Base-by-base conservation (phyloP, 306 rosid genomes). In the Quillaja saponaria region DNA sequence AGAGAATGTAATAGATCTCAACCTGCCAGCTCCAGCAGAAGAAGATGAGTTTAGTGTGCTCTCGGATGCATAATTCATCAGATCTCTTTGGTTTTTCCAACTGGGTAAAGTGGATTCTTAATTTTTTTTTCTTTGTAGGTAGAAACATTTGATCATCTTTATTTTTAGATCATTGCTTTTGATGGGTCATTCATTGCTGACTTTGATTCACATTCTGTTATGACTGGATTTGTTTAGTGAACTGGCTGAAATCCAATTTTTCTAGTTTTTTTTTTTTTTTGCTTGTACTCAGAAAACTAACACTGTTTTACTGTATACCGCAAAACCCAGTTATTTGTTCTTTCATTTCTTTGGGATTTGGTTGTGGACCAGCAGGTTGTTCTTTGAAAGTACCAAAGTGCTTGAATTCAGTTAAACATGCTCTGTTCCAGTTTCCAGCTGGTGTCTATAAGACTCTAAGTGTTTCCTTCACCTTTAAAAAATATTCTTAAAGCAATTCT, bases 1-100 rank as follows among this genome's bases (percentile, higher is more conserved):
- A 54, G 67, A 66, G 12, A 61, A 61, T 60, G 79, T 80, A 46
- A 77, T 90, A 77, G 96, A 90, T 90, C 96, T 90, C 79, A 87
- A 90, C 82, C 44, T 87, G 75, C 95, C 90, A 1, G 85, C 94
- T 64, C 87, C 87, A 2, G 15, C 58, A 0, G 85, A 90, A 71
- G 94, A 90, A 52, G 85, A 84, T 4, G 84, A 77, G 34, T 75
- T 74, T 8, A 83, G 87, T 19, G 89, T 84, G 10, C 64, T 90
- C 40, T 90, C 82, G 1, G 77, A 87, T 64, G 88, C 90, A 3
- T 81, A 50, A 76, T 35, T 61, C 37, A 6, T 34, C 21, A 25
- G 31, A 25, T 39, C 44, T 68, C 81, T 28, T 21, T 49, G 40
- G 44, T 50, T 70, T 51, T 51, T 50, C 62, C 25, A 16, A 68